A percentile compares a stretch with the other conserved stretches of the same genome.
phyloP scores from a whole-genome alignment of 2,329 filamentous ascomycete species.

The Atkinsonella texensis region DNA sequence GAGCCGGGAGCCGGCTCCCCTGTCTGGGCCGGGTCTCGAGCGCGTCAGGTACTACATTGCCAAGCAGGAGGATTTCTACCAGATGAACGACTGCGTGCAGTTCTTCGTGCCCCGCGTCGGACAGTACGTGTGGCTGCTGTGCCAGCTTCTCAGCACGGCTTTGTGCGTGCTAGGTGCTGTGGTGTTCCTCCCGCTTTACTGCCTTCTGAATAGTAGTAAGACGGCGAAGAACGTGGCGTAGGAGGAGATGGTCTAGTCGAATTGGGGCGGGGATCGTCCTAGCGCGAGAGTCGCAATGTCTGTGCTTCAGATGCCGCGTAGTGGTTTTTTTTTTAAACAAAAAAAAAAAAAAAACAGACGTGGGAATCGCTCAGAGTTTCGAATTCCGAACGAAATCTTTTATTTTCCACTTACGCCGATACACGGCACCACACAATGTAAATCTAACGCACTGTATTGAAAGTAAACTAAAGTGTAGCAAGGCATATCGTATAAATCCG shows the following conservation, averaged over 20 bases:
- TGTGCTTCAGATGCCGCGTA: too few species aligned
- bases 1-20: conserved; percentile 7
- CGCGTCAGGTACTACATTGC: conserved; percentile 53
- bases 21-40: conserved; percentile 11
- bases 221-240: conserved; percentile 7
- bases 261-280: too few species aligned
- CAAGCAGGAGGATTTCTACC: conserved; percentile 72
- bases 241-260: neutral
- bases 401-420: too few species aligned
- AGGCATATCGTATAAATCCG: too few species aligned
- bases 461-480: too few species aligned
- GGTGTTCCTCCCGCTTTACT: conserved; percentile 24
- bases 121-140: conserved; percentile 38
- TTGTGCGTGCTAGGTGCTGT: conserved; percentile 50
- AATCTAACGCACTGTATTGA: too few species aligned
- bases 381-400: too few species aligned
- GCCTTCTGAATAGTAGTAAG: conserved; percentile 16
- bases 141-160: conserved; percentile 53
- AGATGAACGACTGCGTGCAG: conserved; percentile 61
- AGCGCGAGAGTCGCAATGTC: too few species aligned
- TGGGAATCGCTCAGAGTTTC: too few species aligned
- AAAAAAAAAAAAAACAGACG: too few species aligned
- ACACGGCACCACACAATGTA: too few species aligned
- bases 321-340: too few species aligned
- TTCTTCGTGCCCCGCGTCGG: conserved; percentile 55